Evolutionary conservation across 1,139 yeast genomes (phyloP), one percentile per base, ranked within the genome.

Genomic region (Candida neerlandica): DNA sequence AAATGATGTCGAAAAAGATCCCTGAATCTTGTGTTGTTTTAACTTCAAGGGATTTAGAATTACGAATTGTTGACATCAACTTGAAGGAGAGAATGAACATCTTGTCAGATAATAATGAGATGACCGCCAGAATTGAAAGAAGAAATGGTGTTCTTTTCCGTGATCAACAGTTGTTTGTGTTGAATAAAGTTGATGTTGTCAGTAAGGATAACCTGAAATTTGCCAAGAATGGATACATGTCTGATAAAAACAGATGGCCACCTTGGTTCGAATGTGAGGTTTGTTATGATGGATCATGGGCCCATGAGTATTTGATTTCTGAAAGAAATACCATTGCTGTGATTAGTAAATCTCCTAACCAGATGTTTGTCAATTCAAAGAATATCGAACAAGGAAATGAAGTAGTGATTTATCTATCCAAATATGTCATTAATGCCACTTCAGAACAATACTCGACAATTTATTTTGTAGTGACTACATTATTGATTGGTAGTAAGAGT

Each of bases 231-330:
- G 57, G 56, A 26, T 61, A 57, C 3, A 64, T 63, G 51, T 46
- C 58, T 1, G 55, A 53, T 14, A 50, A 62, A 5, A 61, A 63
- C 12, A 58, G 58, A 41, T 89, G 97, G 97, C 94, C 96, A 0
- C 96, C 96, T 1, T 86, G 94, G 90, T 66, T 90, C 33, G 89
- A 86, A 51, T 60, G 65, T 45, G 98, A 92, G 63, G 77, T 86
- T 52, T 84, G 91, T 55, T 87, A 87, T 59, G 87, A 88, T 49
- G 78, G 84, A n/a, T 64, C 77, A 0, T 75, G 85, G 58, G 67
- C 86, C 44, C 80, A 84, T 48, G 51, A 48, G 26, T 52, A 49
- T 51, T 75, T 86, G 51, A 79, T 91, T 26, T 77, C 86, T 39
- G 84, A 85, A 50, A 78, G 81, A 49, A 78, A 87, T 2, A 78